A percentile compares a stretch with the other conserved stretches of the same genome.
Conservation (phyloP, 2,329 filamentous ascomycete species). For the Beauveria asiatica region DNA sequence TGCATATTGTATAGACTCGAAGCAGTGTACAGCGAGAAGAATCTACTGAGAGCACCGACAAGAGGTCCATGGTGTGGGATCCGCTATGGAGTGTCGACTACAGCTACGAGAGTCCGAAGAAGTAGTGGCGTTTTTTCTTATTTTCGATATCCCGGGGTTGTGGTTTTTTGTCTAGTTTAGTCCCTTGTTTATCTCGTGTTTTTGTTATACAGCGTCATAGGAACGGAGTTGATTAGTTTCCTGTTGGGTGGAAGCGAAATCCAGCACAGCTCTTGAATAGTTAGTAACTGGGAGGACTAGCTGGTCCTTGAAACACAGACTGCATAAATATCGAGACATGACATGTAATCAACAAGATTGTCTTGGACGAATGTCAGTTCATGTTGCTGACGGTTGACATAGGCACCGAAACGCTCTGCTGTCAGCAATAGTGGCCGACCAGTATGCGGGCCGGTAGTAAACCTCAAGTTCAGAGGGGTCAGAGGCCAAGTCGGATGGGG, state of each 20-base stretch:
- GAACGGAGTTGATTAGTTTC: neutral
- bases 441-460: conserved; percentile 1
- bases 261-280: neutral
- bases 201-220: neutral
- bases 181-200: neutral
- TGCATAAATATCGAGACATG: conserved; percentile 8
- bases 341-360: neutral
- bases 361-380: neutral
- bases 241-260: neutral
- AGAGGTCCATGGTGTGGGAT: conserved; percentile 52
- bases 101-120: conserved; percentile 38
- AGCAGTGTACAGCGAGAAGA: conserved; percentile 30
- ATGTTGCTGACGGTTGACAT: neutral
- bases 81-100: conserved; percentile 54
- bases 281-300: neutral
- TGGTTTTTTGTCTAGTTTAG: neutral
- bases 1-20: conserved; percentile 18
- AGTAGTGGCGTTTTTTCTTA: conserved; percentile 9
- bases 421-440: neutral
- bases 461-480: no score
- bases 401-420: neutral
- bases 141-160: conserved; percentile 11
- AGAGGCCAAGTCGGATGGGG: no score
- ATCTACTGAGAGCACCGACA: conserved; percentile 31
- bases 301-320: neutral